phyloP scores from a whole-genome alignment of 2,329 filamentous ascomycete genomes.

The Calonectria leucothoes region DNA sequence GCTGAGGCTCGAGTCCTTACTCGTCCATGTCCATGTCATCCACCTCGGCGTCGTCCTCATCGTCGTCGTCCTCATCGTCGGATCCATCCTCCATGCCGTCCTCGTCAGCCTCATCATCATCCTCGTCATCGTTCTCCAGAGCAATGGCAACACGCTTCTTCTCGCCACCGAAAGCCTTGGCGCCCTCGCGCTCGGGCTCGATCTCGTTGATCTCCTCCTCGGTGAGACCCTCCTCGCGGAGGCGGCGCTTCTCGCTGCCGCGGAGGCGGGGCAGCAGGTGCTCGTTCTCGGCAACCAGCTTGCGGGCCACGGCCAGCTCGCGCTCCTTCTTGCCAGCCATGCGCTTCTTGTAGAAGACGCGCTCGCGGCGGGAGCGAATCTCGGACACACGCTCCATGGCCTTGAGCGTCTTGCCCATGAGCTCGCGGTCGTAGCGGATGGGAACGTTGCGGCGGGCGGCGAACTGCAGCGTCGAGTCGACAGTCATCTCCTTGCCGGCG shows the following conservation, averaged over 20 bases:
- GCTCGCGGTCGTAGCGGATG: conserved; percentile 93
- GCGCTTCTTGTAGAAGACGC: conserved; percentile 92
- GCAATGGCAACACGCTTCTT: conserved; percentile 52
- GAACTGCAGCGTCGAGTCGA: conserved; percentile 94
- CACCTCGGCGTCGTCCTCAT: conserved; percentile 46
- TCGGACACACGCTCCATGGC: conserved; percentile 93
- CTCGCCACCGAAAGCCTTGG: conserved; percentile 57
- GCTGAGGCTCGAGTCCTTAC: neutral
- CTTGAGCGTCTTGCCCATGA: conserved; percentile 86
- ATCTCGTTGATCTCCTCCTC: conserved; percentile 63
- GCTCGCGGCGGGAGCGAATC: conserved; percentile 85
- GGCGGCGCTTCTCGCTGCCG: conserved; percentile 69
- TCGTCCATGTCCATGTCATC: conserved; percentile 48
- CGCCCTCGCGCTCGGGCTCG: conserved; percentile 50
- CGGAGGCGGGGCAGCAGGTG: conserved; percentile 85
- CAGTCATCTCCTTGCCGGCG: conserved; percentile 88
- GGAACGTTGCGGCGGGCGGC: conserved; percentile 93
- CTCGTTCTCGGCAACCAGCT: conserved; percentile 90
- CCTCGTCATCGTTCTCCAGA: conserved; percentile 48
- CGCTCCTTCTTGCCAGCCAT: conserved; percentile 91
- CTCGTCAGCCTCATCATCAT: conserved; percentile 49
- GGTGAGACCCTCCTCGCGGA: conserved; percentile 65
- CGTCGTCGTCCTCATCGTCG: conserved; percentile 49
- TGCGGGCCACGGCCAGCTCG: conserved; percentile 82
- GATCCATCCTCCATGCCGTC: conserved; percentile 42